Percentiles rank a stretch among this genome's conserved stretches.
Conservation (phyloP, 257 asterid species). For the Solanum etuberosum region DNA sequence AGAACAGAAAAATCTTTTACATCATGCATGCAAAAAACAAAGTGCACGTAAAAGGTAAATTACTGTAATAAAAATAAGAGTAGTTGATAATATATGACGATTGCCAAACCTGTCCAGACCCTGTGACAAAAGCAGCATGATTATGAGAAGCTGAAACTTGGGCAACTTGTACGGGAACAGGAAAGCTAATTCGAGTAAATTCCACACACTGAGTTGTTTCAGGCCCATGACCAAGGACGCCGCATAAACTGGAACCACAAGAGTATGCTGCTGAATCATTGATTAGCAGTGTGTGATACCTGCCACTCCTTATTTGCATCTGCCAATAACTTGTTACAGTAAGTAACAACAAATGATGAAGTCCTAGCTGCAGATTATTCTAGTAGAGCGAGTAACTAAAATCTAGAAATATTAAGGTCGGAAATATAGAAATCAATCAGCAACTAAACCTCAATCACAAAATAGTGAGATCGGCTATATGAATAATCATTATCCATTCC, state of each 20-base stretch:
- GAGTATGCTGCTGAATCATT: constrained; percentile 52
- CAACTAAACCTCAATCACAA: background rate
- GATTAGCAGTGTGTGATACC: constrained; percentile 75
- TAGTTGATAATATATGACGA: background rate
- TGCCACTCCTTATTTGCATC: constrained; percentile 87
- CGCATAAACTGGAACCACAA: constrained; percentile 82
- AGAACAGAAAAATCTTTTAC: background rate
- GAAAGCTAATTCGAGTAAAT: constrained; percentile 56
- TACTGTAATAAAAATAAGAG: background rate
- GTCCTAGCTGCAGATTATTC: background rate
- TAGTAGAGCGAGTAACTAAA: background rate
- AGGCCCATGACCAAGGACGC: constrained; percentile 89
- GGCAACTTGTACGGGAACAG: constrained; percentile 41
- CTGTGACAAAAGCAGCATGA: constrained; percentile 74
- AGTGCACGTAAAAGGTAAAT: background rate
- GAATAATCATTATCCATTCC: background rate
- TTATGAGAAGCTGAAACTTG: constrained; percentile 81
- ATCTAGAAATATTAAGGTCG: background rate
- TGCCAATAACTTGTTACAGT: constrained; percentile 24
- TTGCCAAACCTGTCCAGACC: constrained; percentile 61
- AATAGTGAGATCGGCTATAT: background rate
- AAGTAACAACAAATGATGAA: background rate
- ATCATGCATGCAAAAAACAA: background rate
- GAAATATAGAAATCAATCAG: background rate
- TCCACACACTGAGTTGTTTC: constrained; percentile 65